Evolutionary conservation across 495 filamentous ascomycete species (phyloP).

Genomic region (Neurospora sp.): DNA sequence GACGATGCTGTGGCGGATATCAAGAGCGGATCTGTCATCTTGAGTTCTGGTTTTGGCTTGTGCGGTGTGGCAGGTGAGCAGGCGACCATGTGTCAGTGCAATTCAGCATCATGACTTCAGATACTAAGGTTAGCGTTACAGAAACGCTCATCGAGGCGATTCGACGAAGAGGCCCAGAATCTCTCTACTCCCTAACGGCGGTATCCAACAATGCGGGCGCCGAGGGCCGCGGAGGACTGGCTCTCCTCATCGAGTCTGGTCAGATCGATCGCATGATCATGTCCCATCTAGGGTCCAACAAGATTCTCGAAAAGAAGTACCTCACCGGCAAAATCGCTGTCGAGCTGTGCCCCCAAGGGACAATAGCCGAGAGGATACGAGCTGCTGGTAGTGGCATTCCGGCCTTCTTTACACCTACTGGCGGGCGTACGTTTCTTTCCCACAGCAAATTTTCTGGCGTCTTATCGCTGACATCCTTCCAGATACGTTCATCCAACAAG

Average conservation of each 20-base stretch:
- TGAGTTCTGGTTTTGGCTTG: slow-evolving; percentile 53
- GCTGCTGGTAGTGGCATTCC: slow-evolving; percentile 59
- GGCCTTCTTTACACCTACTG: slow-evolving; percentile 57
- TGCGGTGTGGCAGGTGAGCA: slow-evolving; percentile 48
- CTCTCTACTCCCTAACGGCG: slow-evolving; percentile 45
- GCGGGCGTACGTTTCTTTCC: slow-evolving; percentile 32
- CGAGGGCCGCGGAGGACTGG: slow-evolving; percentile 44
- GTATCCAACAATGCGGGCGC: slow-evolving; percentile 59
- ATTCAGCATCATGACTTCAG: not conserved
- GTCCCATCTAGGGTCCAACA: slow-evolving; percentile 53
- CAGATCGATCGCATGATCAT: slow-evolving; percentile 52
- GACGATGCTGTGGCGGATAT: slow-evolving; percentile 54
- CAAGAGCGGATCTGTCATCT: slow-evolving; percentile 44
- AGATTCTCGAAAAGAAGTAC: slow-evolving; percentile 54
- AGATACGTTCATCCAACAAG: slow-evolving; percentile 51
- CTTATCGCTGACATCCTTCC: not conserved
- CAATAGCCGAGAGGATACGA: slow-evolving; percentile 50
- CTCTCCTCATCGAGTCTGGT: slow-evolving; percentile 41
- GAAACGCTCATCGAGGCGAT: slow-evolving; percentile 43
- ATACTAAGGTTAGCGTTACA: not conserved
- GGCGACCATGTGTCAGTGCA: not conserved
- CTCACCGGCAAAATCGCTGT: slow-evolving; percentile 51
- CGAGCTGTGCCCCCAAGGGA: slow-evolving; percentile 57
- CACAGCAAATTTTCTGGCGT: not conserved
- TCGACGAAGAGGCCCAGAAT: slow-evolving; percentile 31